Conservation (phyloP, 2,329 filamentous ascomycete genomes). For the Podosphaera xanthii region DNA sequence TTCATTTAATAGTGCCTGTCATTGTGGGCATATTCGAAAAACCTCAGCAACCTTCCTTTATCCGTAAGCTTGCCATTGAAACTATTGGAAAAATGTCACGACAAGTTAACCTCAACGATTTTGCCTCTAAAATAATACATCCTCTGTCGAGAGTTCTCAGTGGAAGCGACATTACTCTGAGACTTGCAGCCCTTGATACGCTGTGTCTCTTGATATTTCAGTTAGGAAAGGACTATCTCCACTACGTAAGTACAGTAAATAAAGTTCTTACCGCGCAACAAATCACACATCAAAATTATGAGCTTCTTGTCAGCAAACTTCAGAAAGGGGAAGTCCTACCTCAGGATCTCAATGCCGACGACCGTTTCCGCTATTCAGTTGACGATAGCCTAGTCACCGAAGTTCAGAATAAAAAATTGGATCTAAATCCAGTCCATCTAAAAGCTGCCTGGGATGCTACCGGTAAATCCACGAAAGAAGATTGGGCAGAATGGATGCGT, state of each 20-base stretch:
- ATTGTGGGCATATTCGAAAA: constrained; percentile 91
- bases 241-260: constrained; percentile 84
- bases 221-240: constrained; percentile 80
- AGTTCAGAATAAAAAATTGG: constrained; percentile 75
- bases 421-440: constrained; percentile 91
- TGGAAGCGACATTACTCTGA: constrained; percentile 46
- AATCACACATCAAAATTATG: constrained; percentile 76
- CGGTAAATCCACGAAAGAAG: constrained; percentile 89
- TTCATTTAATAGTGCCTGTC: constrained; percentile 94
- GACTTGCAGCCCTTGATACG: constrained; percentile 72
- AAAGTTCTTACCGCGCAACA: constrained; percentile 61
- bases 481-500: constrained; percentile 98
- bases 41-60: constrained; percentile 51
- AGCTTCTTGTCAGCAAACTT: constrained; percentile 74
- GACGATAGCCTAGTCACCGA: constrained; percentile 70
- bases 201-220: constrained; percentile 91
- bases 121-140: constrained; percentile 88
- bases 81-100: constrained; percentile 84
- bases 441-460: constrained; percentile 95
- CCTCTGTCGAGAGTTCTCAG: constrained; percentile 66
- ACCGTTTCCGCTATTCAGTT: constrained; percentile 51
- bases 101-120: constrained; percentile 93
- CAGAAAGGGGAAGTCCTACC: constrained; percentile 90
- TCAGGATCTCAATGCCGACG: constrained; percentile 75
- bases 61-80: constrained; percentile 78